Base-by-base conservation (phyloP, 2,329 filamentous ascomycete species). In the Parascedosporium putredinis region DNA sequence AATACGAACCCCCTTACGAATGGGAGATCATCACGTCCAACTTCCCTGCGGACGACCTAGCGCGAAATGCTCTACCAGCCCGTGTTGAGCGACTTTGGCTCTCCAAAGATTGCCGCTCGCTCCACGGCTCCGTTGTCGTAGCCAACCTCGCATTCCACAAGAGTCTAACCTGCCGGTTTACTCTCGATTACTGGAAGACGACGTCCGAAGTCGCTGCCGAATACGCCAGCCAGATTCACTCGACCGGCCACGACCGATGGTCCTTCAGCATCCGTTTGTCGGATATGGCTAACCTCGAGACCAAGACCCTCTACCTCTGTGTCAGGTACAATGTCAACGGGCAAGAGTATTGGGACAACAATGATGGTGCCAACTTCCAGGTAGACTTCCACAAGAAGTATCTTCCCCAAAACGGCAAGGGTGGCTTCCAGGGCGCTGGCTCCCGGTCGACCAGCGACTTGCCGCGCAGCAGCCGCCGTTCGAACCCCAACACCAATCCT, bases 131-230 rank as follows among this genome's bases (percentile, higher is more conserved):
- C 16, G 78, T 95, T 48, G 86, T 82, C 6, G 90, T 95, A 20
- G 82, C 84, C 62, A 98, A 98, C 66, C 67, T 97, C 40, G 81
- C 89, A 0, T 98, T 95, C 68, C 79, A 90, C 49, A 98, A 98
- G 68, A 67, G 75, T 5, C 88, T 98, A 49, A 81, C 85, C n/a
- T 91, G 88, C 64, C 82, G 93, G 47, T 98, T 98, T 66, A 98
- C 93, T 0, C 77, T 96, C 44, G 93, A 98, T 65, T 93, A 95
- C 69, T 98, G 93, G 93, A 95, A 95, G 75, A 98, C 93, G 0
- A 94, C 90, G 0, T 98, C 93, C 1, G 93, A 98, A 63, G 86
- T 97, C 2, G 76, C 77, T 33, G 91, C 88, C n/a, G 89, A 96
- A 59, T 98, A 80, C 69, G 84, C 83, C 63, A 79, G 86, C 54